Percentiles rank a stretch among this genome's conserved stretches.
phyloP scores from a whole-genome alignment of 2,329 filamentous ascomycete species.

The Colletotrichum orbiculare region DNA sequence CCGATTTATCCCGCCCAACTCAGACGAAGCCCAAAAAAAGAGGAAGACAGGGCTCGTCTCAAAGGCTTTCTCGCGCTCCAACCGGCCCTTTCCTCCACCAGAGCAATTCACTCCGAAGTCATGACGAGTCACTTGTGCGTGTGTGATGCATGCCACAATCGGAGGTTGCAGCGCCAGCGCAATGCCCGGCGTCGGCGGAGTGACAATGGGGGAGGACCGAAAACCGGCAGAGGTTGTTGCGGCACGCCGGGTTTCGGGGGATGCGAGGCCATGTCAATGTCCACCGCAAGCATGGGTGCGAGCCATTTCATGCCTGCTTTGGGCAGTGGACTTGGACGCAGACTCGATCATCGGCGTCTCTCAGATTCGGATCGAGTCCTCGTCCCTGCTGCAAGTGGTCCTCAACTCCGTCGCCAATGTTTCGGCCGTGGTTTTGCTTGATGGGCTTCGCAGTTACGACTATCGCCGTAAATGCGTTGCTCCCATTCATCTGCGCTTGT shows the following conservation, averaged over 20 bases:
- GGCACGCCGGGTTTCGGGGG: constrained; percentile 36
- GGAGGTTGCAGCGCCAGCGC: constrained; percentile 18
- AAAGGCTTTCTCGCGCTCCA: background rate
- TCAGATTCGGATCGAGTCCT: constrained; percentile 12
- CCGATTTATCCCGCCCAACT: background rate
- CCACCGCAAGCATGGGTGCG: constrained; percentile 9
- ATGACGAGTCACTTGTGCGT: constrained; percentile 7
- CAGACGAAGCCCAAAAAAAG: background rate
- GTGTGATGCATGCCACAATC: constrained; percentile 10
- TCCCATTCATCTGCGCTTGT: background rate
- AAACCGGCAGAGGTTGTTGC: constrained; percentile 33
- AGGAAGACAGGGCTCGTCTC: background rate
- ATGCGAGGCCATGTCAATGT: constrained; percentile 25
- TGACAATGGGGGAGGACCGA: constrained; percentile 35
- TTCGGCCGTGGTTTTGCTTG: constrained; percentile 23
- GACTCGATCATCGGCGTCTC: constrained; percentile 16
- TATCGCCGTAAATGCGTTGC: constrained; percentile 22
- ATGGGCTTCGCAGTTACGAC: constrained; percentile 28
- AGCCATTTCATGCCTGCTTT: constrained; percentile 21
- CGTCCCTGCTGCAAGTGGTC: constrained; percentile 16
- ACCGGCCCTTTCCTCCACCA: constrained; percentile 2
- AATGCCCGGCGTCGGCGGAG: constrained; percentile 36
- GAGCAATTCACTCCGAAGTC: constrained; percentile 1
- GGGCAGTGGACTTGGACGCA: constrained; percentile 13
- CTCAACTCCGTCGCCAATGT: constrained; percentile 23